Evolutionary conservation across 164 flowering plant species (phyloP).

Genomic region (Pachysandra terminalis): DNA sequence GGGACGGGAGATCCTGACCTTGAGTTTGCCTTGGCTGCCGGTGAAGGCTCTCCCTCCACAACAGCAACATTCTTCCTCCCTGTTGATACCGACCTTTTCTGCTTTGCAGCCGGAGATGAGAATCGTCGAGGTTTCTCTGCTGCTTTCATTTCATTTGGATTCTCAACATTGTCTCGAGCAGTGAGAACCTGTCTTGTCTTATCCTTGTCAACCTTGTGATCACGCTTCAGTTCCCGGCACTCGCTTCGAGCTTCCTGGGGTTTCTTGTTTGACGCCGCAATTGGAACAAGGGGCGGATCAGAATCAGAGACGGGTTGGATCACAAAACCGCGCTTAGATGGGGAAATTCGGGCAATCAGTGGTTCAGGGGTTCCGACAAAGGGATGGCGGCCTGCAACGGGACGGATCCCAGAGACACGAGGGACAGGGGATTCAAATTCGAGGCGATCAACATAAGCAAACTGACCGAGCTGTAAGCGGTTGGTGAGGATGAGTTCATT

Average conservation of each 20-base stretch:
- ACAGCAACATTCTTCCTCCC: slow-evolving; percentile 45
- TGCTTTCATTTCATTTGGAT: neutral
- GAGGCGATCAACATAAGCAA: slow-evolving; percentile 70
- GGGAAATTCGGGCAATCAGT: slow-evolving; percentile 49
- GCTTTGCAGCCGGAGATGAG: slow-evolving; percentile 43
- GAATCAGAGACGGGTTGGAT: slow-evolving; percentile 73
- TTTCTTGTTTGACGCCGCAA: slow-evolving; percentile 30
- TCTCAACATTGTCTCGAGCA: slow-evolving; percentile 17
- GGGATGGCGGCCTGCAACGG: slow-evolving; percentile 78
- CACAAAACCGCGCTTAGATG: slow-evolving; percentile 56
- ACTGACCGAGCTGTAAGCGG: slow-evolving; percentile 88
- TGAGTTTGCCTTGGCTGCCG: slow-evolving; percentile 48
- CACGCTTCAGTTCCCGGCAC: neutral
- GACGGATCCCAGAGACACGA: slow-evolving; percentile 56
- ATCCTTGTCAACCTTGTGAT: slow-evolving; percentile 13
- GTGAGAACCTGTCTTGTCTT: slow-evolving; percentile 39
- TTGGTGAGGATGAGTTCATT: slow-evolving; percentile 81
- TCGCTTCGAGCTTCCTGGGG: slow-evolving; percentile 1
- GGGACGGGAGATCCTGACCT: slow-evolving; percentile 87
- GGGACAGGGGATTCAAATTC: slow-evolving; percentile 69
- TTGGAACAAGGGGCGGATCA: slow-evolving; percentile 42
- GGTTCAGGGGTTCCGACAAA: slow-evolving; percentile 75
- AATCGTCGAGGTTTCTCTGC: slow-evolving; percentile 44
- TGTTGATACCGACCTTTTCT: slow-evolving; percentile 42
- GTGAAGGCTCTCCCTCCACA: slow-evolving; percentile 64